Conservation (phyloP, 2,329 filamentous ascomycete genomes). For the Colletotrichum paranaense region DNA sequence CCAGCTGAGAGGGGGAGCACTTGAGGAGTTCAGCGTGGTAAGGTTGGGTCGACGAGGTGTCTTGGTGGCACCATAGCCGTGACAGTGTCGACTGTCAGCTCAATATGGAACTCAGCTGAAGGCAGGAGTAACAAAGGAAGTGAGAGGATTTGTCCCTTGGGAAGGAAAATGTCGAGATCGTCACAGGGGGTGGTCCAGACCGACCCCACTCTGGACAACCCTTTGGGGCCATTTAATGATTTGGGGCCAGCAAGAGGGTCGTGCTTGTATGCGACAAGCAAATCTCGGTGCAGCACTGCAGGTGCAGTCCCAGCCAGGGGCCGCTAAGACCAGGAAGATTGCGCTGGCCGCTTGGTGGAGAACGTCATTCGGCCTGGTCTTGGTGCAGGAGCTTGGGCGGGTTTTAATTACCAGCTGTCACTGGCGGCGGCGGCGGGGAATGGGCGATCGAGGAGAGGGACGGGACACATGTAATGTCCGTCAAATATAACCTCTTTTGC, state of each 20-base stretch:
- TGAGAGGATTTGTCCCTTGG: constrained; percentile 11
- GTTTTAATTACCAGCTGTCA: constrained; percentile 32
- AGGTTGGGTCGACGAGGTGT: background rate
- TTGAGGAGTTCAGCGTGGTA: background rate
- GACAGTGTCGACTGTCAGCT: background rate
- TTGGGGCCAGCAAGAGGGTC: background rate
- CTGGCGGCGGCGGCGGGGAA: constrained; percentile 15
- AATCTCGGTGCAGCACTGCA: background rate
- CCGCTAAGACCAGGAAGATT: constrained; percentile 28
- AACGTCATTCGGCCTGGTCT: constrained; percentile 33
- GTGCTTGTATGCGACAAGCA: constrained; percentile 4
- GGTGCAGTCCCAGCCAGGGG: background rate
- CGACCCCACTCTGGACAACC: constrained; percentile 8
- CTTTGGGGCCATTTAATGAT: background rate
- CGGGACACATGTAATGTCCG: constrained; percentile 2
- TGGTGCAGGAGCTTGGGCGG: constrained; percentile 29
- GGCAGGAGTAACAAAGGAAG: background rate
- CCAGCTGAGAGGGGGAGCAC: background rate
- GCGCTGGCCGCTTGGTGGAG: constrained; percentile 22
- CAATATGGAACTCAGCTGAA: background rate
- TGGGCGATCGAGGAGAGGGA: background rate
- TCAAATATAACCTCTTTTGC: constrained; percentile 22
- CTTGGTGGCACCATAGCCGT: background rate
- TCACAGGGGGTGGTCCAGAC: constrained; percentile 26
- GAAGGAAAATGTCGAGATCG: constrained; percentile 21